phyloP scores from a whole-genome alignment of 148 eudicot species.

The Linanthus parryae region DNA sequence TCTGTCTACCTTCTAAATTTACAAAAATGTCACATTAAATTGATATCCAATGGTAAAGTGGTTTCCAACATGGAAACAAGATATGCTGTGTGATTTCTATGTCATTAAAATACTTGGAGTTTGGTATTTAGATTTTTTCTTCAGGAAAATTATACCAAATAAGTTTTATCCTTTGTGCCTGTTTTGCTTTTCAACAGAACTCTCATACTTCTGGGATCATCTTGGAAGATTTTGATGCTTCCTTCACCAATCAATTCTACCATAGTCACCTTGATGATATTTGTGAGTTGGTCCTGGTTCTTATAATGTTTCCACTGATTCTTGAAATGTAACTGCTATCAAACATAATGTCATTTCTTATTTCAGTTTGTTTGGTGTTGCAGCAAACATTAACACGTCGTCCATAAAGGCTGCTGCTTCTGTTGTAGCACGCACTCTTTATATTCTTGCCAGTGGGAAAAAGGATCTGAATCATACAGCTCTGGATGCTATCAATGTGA shows the following conservation, averaged over 20 bases:
- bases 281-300: slow-evolving; percentile 40
- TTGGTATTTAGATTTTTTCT: no score
- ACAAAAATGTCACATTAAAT: no score
- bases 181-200: slow-evolving; percentile 39
- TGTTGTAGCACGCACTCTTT: slow-evolving; percentile 78
- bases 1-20: no score
- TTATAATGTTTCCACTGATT: background rate
- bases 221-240: slow-evolving; percentile 79
- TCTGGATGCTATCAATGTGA: slow-evolving; percentile 44
- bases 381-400: slow-evolving; percentile 87
- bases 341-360: slow-evolving; percentile 1
- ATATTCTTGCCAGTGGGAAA: slow-evolving; percentile 61
- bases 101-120: no score
- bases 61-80: no score
- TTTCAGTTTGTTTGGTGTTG: slow-evolving; percentile 13
- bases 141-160: no score
- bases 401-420: slow-evolving; percentile 87
- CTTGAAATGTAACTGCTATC: background rate
- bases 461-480: slow-evolving; percentile 26
- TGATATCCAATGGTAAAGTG: no score
- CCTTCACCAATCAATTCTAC: slow-evolving; percentile 65
- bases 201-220: slow-evolving; percentile 66
- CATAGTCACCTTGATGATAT: slow-evolving; percentile 88
- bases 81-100: no score
- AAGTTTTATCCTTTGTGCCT: slow-evolving; percentile 1